Conservation (phyloP, 169 alveolate genomes). For the Plasmodium ovale region DNA sequence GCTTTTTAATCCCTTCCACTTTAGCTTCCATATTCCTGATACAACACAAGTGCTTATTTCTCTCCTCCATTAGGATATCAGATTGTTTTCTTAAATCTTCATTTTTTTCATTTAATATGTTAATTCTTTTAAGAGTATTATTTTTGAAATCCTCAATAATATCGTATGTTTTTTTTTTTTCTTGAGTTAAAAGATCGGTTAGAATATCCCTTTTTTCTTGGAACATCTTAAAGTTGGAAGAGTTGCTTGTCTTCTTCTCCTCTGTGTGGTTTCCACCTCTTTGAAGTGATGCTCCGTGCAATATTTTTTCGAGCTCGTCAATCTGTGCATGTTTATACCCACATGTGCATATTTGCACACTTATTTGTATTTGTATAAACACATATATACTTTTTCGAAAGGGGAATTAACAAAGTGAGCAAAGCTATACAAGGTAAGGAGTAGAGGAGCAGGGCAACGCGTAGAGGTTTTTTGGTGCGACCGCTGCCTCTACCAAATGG, state of each 20-base stretch:
- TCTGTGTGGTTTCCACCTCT: background rate
- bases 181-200: conserved; percentile 28
- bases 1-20: conserved; percentile 28
- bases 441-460: no score
- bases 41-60: conserved; percentile 34
- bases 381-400: conserved; percentile 2
- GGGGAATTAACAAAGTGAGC: no score
- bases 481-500: no score
- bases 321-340: conserved; percentile 10
- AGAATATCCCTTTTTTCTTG: conserved; percentile 25
- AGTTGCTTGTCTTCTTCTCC: background rate
- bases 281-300: background rate
- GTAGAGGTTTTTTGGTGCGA: no score
- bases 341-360: no score
- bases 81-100: conserved; percentile 47
- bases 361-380: conserved; percentile 1
- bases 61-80: conserved; percentile 31
- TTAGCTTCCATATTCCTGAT: conserved; percentile 42
- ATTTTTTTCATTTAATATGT: conserved; percentile 58
- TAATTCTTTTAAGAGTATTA: conserved; percentile 24
- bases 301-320: conserved; percentile 19
- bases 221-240: conserved; percentile 7
- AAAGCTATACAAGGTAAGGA: no score
- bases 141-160: conserved; percentile 25
- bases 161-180: conserved; percentile 27